Evolutionary conservation across 371 early-diverging fungal species (phyloP).

Genomic region (Lichtheimia hyalospora): DNA sequence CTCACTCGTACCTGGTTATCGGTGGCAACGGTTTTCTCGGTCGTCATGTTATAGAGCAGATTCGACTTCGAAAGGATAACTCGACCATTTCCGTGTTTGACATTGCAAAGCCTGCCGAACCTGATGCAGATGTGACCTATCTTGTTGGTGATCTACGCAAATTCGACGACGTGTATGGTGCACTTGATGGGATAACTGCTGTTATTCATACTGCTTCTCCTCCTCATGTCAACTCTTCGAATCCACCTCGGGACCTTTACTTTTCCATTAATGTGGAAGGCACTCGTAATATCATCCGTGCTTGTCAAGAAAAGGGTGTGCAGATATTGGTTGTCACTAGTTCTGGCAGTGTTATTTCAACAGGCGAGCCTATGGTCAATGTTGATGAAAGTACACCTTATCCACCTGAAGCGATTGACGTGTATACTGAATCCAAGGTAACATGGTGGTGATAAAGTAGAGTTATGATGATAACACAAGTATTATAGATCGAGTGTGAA

Average conservation of each 20-base stretch:
- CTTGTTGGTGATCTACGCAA: slow-evolving; percentile 78
- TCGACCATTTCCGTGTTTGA: slow-evolving; percentile 73
- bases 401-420: slow-evolving; percentile 77
- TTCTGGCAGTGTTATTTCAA: slow-evolving; percentile 87
- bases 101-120: slow-evolving; percentile 59
- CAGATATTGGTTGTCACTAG: slow-evolving; percentile 82
- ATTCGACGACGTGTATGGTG: slow-evolving; percentile 60
- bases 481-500: slow-evolving; percentile 72
- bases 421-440: slow-evolving; percentile 92
- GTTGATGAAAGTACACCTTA: slow-evolving; percentile 81
- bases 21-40: slow-evolving; percentile 94
- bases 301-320: slow-evolving; percentile 70
- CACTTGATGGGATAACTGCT: slow-evolving; percentile 65
- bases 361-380: slow-evolving; percentile 75
- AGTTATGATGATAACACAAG: not conserved
- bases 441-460: not conserved
- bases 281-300: slow-evolving; percentile 81
- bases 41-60: slow-evolving; percentile 72
- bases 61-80: slow-evolving; percentile 64
- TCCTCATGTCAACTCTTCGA: slow-evolving; percentile 85
- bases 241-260: slow-evolving; percentile 77
- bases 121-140: slow-evolving; percentile 58
- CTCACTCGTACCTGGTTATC: slow-evolving; percentile 72
- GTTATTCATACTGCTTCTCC: slow-evolving; percentile 95
- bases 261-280: slow-evolving; percentile 89